These are phyloP conservation scores for Nicotiana benthamiana DNA, from an alignment of 257 asterid species.

Conservation along the genomic window DNA sequence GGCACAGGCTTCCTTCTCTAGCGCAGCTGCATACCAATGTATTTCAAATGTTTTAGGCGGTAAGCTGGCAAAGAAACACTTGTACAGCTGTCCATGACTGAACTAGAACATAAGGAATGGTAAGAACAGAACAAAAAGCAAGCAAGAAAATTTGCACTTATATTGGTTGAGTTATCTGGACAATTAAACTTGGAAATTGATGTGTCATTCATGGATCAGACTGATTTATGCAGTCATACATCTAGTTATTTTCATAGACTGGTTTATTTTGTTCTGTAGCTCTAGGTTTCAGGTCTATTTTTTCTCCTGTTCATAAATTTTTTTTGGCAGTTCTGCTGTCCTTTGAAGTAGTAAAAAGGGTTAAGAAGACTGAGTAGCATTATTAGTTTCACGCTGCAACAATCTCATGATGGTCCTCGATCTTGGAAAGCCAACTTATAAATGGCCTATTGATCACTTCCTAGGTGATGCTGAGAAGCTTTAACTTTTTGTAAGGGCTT, in stretches of 20 bases:
- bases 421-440: background rate
- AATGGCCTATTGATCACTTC: background rate
- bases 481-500: background rate
- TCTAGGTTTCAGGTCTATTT: background rate
- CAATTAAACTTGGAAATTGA: background rate
- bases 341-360: background rate
- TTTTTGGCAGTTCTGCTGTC: background rate
- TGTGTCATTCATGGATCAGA: background rate
- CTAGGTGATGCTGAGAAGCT: background rate
- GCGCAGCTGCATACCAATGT: conserved; percentile 55
- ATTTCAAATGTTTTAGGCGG: background rate
- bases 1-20: conserved; percentile 63
- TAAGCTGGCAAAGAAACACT: background rate
- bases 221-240: background rate
- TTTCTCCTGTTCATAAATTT: background rate
- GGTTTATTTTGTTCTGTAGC: background rate
- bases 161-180: background rate
- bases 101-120: background rate
- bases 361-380: background rate
- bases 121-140: background rate
- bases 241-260: background rate
- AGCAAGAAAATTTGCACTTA: too few relatives aligned
- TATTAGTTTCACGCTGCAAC: background rate
- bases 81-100: background rate
- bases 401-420: background rate